phyloP scores from a whole-genome alignment of 148 eudicot species.

The Gaultheria prostrata region DNA sequence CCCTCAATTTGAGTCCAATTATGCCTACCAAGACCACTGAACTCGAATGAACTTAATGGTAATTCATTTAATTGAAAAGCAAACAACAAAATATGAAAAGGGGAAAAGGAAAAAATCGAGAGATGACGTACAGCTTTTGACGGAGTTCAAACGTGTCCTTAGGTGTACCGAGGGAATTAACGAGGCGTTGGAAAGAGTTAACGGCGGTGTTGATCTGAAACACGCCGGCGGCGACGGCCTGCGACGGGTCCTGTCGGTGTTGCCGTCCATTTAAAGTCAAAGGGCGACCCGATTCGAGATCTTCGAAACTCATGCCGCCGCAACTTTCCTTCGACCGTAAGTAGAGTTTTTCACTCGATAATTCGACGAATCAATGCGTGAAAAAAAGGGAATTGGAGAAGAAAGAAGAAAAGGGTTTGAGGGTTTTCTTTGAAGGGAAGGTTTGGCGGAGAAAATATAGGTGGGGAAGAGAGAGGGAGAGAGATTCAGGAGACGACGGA shows the following conservation, averaged over 20 bases:
- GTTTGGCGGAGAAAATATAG: constrained; percentile 14
- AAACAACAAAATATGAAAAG: background rate
- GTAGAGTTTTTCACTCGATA: constrained; percentile 6
- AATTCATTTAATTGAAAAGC: background rate
- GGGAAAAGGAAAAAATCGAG: background rate
- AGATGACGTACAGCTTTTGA: constrained; percentile 39
- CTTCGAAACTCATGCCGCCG: constrained; percentile 46
- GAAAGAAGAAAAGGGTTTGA: background rate
- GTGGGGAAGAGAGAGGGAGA: background rate
- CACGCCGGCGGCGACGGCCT: constrained; percentile 47
- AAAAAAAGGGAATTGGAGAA: background rate
- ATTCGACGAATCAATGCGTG: background rate
- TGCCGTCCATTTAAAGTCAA: constrained; percentile 13
- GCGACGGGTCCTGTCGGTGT: constrained; percentile 34
- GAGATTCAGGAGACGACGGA: background rate
- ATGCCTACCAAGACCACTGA: background rate
- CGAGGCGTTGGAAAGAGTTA: constrained; percentile 47
- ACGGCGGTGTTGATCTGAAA: constrained; percentile 65
- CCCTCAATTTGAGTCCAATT: background rate
- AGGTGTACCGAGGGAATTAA: constrained; percentile 57
- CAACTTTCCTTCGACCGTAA: background rate
- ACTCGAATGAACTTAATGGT: background rate
- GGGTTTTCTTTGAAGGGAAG: background rate
- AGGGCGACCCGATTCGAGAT: constrained; percentile 44
- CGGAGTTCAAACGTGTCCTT: constrained; percentile 64